Evolutionary conservation across 2,329 filamentous ascomycete species (phyloP).

Genomic region (Scorias spongiosa): DNA sequence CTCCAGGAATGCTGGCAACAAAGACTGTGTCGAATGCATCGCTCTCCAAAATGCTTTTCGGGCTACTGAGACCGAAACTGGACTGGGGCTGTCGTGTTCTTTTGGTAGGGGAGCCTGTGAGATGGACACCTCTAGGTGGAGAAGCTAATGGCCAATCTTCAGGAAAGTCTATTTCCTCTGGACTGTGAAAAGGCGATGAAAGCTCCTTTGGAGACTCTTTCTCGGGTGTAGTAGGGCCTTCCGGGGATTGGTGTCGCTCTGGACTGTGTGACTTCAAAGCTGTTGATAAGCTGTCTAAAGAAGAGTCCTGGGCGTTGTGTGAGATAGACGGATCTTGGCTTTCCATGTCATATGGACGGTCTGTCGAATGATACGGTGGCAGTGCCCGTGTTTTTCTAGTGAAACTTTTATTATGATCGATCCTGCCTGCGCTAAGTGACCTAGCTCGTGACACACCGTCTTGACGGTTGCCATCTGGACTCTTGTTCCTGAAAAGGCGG

Average conservation of each 20-base stretch:
- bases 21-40: constrained; percentile 20
- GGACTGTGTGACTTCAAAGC: no score
- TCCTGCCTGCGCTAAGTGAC: background rate
- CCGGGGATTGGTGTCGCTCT: no score
- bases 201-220: background rate
- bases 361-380: background rate
- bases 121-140: background rate
- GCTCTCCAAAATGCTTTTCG: constrained; percentile 11
- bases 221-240: background rate
- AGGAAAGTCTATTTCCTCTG: constrained; percentile 4
- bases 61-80: constrained; percentile 7
- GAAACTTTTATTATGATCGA: background rate
- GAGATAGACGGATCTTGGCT: no score
- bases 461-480: background rate
- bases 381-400: background rate
- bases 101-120: background rate
- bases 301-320: no score
- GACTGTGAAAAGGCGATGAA: constrained; percentile 3
- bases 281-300: no score
- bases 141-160: constrained; percentile 12
- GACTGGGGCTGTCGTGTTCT: background rate
- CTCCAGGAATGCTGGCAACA: constrained; percentile 12
- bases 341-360: no score
- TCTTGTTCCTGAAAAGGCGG: constrained; percentile 19
- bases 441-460: background rate